Evolutionary conservation across 108 stramenopile genomes (phyloP).

Genomic region (Nitzschia palea): DNA sequence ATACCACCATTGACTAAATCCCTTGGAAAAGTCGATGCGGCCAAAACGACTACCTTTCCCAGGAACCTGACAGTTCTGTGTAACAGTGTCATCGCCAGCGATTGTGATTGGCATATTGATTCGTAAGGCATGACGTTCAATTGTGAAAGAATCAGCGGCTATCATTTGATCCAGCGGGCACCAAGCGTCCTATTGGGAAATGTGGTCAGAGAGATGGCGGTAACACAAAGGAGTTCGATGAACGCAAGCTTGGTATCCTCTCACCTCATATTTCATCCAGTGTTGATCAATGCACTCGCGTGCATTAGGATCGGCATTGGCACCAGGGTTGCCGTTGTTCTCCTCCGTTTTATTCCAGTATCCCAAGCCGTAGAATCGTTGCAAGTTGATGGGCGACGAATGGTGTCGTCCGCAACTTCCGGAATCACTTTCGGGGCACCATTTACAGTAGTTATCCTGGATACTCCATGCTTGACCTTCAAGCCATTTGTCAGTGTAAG

Average conservation of each 20-base stretch:
- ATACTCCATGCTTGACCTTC: constrained; percentile 24
- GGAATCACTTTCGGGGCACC: constrained; percentile 30
- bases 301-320: constrained; percentile 5
- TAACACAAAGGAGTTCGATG: constrained; percentile 1
- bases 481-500: constrained; percentile 30
- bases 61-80: not conserved
- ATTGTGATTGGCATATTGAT: constrained; percentile 34
- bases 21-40: constrained; percentile 45
- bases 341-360: not conserved
- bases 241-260: not conserved
- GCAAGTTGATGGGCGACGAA: constrained; percentile 39
- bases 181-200: constrained; percentile 15
- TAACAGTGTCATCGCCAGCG: constrained; percentile 3
- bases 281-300: constrained; percentile 42
- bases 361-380: constrained; percentile 24
- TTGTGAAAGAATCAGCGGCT: constrained; percentile 29
- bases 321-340: constrained; percentile 4
- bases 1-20: constrained; percentile 54
- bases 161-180: constrained; percentile 38
- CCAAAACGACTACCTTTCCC: constrained; percentile 31
- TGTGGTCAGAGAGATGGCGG: not conserved
- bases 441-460: constrained; percentile 31
- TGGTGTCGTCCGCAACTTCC: constrained; percentile 37
- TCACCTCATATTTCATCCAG: constrained; percentile 40
- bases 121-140: constrained; percentile 48